These are phyloP conservation scores for Coemansia sp. DNA, from an alignment of 192 early-diverging fungal species.

Conservation along the genomic window DNA sequence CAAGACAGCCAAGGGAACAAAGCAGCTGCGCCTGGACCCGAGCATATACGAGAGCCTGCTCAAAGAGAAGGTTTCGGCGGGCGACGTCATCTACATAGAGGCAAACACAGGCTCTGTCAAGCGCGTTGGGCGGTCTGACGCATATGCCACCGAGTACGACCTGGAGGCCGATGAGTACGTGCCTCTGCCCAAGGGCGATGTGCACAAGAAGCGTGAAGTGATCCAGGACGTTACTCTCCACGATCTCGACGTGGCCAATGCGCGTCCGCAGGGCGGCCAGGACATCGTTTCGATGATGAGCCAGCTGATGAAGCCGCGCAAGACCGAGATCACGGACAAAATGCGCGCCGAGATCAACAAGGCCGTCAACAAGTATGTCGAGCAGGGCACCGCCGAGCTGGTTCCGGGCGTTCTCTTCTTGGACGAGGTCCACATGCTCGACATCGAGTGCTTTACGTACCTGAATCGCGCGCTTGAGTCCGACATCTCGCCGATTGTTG, in stretches of 20 bases:
- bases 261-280: conserved; percentile 92
- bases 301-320: conserved; percentile 97
- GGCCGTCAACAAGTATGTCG: conserved; percentile 97
- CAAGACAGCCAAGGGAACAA: conserved; percentile 98
- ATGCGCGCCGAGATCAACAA: conserved; percentile 98
- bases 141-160: conserved; percentile 98
- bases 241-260: conserved; percentile 96
- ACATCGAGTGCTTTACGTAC: conserved; percentile 99
- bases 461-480: conserved; percentile 97
- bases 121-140: conserved; percentile 94
- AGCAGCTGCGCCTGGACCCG: conserved; percentile 95
- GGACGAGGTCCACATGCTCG: conserved; percentile 99
- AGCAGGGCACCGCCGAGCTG: conserved; percentile 95
- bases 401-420: conserved; percentile 98
- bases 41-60: conserved; percentile 95
- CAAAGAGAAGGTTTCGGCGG: conserved; percentile 94
- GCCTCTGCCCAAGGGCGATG: conserved; percentile 96
- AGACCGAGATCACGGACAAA: conserved; percentile 99
- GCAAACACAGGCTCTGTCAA: conserved; percentile 97
- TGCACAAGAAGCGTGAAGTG: conserved; percentile 98
- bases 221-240: conserved; percentile 97
- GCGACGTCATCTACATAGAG: conserved; percentile 99
- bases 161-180: conserved; percentile 98
- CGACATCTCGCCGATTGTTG: conserved; percentile 91
- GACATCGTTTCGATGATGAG: conserved; percentile 99